A percentile compares a stretch with the other conserved stretches of the same genome.
phyloP scores from a whole-genome alignment of 1,284 basidiomycete species.

The Mycena citricolor region DNA sequence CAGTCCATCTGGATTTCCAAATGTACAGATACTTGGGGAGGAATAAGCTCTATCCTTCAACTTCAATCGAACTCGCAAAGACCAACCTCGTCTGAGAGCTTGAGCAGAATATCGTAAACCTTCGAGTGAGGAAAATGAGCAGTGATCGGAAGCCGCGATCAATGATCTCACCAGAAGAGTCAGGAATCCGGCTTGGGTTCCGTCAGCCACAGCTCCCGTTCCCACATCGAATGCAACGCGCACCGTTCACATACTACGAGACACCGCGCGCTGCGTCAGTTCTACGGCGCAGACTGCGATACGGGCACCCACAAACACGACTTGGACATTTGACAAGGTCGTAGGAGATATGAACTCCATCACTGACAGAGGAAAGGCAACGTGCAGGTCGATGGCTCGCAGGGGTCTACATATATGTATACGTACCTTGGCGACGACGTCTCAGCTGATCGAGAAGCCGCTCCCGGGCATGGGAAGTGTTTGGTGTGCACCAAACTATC shows the following conservation, averaged over 20 bases:
- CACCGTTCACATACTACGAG: constrained; percentile 7
- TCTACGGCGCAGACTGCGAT: neutral
- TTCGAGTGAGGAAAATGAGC: neutral
- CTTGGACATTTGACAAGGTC: constrained; percentile 2
- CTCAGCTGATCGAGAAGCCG: too few relatives aligned
- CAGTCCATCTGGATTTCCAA: constrained; percentile 15
- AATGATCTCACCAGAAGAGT: constrained; percentile 11
- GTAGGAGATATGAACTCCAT: constrained; percentile 4
- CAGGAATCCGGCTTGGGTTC: constrained; percentile 10
- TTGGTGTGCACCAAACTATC: too few relatives aligned
- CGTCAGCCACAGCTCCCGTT: neutral
- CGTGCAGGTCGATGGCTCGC: too few relatives aligned
- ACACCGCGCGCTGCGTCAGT: neutral
- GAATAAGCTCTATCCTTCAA: neutral
- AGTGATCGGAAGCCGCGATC: neutral
- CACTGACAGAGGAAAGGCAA: constrained; percentile 11
- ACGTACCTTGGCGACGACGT: too few relatives aligned
- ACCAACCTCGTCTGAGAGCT: constrained; percentile 15
- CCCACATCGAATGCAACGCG: neutral
- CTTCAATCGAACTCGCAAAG: neutral
- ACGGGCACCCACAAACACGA: constrained; percentile 6
- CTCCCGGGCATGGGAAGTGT: too few relatives aligned
- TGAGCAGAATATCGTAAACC: constrained; percentile 18
- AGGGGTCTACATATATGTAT: too few relatives aligned
- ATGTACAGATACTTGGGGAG: constrained; percentile 12